Conservation (phyloP, 2,329 filamentous ascomycete genomes). For the Colletotrichum paranaense region DNA sequence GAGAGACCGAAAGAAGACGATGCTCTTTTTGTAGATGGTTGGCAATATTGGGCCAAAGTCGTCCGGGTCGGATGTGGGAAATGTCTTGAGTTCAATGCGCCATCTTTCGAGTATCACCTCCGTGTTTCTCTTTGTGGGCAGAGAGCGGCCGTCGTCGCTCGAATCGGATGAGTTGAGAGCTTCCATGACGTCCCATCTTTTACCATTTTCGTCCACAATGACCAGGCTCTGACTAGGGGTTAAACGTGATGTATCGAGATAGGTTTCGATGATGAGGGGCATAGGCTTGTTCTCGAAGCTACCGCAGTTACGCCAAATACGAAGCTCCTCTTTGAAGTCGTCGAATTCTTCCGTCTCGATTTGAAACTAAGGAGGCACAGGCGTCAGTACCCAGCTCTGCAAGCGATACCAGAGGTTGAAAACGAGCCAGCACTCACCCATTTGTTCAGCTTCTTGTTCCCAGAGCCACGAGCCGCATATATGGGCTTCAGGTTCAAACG, state of each 20-base stretch:
- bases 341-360: conserved; percentile 94
- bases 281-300: conserved; percentile 78
- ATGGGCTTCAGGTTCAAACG: conserved; percentile 76
- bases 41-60: conserved; percentile 77
- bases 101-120: conserved; percentile 92
- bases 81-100: conserved; percentile 83
- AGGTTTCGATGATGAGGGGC: conserved; percentile 90
- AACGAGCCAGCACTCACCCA: conserved; percentile 72
- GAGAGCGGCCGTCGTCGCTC: conserved; percentile 54
- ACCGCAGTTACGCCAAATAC: conserved; percentile 84
- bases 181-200: conserved; percentile 92
- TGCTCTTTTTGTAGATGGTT: conserved; percentile 96
- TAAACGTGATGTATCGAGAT: conserved; percentile 82
- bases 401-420: neutral
- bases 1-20: conserved; percentile 91
- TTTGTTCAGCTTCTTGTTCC: conserved; percentile 77
- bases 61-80: conserved; percentile 57
- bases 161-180: conserved; percentile 75
- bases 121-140: conserved; percentile 60
- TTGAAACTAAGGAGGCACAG: conserved; percentile 78
- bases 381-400: neutral
- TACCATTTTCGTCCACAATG: conserved; percentile 87
- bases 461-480: conserved; percentile 55
- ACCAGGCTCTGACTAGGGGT: conserved; percentile 89
- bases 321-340: conserved; percentile 83